Evolutionary conservation across 2,329 filamentous ascomycete species (phyloP), one percentile per base, ranked within the genome.

Genomic region (Rhinocladiella similis): DNA sequence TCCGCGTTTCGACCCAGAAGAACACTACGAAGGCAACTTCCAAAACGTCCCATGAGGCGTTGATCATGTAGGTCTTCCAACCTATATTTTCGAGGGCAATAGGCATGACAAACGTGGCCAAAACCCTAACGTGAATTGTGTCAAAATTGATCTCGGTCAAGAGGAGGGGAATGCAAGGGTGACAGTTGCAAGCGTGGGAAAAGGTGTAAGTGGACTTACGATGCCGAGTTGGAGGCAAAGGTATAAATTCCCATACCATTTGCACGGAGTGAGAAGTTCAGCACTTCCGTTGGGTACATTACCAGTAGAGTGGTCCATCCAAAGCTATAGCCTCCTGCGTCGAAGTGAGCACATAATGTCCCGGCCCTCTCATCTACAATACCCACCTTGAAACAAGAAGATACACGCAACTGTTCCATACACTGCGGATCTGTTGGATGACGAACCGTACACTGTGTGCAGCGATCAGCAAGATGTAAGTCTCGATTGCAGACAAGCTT

Each of bases 261-360:
- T 0, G 69, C 64, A 6, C 71, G 65, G 1, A 73, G 59, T 20
- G 68, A 67, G 58, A 66, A 72, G 10, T 64, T 66, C 1, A 66
- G 65, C 7, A 72, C 66, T 36, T 71, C 69, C 0, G 68, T 66
- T 1, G 68, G 68, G 36, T 72, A 72, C 2, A 80, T 67, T 50
- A 72, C 75, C 1, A 76, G 66, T 19, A 82, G 63, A 2, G 78
- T 77, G 3, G 78, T 81, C 75, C 75, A 79, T 0, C 72, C 77
- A 14, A 81, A 67, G 1, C 72, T 74, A 62, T 81, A 82, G 52
- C 75, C 75, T 0, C 76, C 78, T 56, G 79, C 75, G 63, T 80
- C 81, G 2, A 81, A 67, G 62, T 81, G 80, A 62, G 81, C 78
- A 27, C 7, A 27, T 27, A 27, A 27, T 12, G 39, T 22, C 18